phyloP scores from a whole-genome alignment of 352 stramenopile genomes.

The Globisporangium megalacanthum region DNA sequence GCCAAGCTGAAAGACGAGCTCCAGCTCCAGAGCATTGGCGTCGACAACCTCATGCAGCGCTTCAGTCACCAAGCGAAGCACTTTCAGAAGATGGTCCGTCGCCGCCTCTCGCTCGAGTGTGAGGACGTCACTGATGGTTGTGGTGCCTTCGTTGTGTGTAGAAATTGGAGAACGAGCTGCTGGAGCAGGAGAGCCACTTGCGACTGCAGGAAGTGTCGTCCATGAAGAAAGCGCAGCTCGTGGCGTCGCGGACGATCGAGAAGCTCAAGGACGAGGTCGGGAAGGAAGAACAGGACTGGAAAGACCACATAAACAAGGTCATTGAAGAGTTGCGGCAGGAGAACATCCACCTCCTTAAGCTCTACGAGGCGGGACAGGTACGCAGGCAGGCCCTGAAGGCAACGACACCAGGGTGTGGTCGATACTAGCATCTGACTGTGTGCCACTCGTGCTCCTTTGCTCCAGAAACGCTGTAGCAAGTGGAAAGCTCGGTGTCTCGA shows the following conservation, averaged over 20 bases:
- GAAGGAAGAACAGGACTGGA: conserved; percentile 52
- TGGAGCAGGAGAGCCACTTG: conserved; percentile 64
- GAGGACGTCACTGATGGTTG: not conserved
- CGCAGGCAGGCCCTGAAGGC: not conserved
- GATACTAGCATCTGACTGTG: not conserved
- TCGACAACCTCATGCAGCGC: conserved; percentile 77
- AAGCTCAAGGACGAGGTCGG: conserved; percentile 48
- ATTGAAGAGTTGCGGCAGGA: conserved; percentile 60
- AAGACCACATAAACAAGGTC: conserved; percentile 37
- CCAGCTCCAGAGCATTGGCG: conserved; percentile 68
- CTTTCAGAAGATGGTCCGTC: conserved; percentile 62
- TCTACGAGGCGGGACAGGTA: conserved; percentile 53
- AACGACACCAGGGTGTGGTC: not conserved
- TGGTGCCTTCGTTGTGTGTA: conserved; percentile 9
- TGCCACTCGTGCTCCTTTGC: not conserved
- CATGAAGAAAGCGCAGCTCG: conserved; percentile 62
- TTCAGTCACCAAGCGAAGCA: conserved; percentile 63
- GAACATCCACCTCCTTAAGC: conserved; percentile 47
- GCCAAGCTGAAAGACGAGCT: conserved; percentile 79
- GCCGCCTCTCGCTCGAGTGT: too few species aligned
- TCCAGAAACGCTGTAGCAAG: conserved; percentile 61
- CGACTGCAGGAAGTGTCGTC: conserved; percentile 48
- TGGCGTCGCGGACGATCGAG: conserved; percentile 46
- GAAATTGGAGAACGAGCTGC: conserved; percentile 77
- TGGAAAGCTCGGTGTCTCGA: conserved; percentile 61